Conservation (phyloP, 768 basidiomycete genomes). For the Erythrobasidium yunnanense region DNA sequence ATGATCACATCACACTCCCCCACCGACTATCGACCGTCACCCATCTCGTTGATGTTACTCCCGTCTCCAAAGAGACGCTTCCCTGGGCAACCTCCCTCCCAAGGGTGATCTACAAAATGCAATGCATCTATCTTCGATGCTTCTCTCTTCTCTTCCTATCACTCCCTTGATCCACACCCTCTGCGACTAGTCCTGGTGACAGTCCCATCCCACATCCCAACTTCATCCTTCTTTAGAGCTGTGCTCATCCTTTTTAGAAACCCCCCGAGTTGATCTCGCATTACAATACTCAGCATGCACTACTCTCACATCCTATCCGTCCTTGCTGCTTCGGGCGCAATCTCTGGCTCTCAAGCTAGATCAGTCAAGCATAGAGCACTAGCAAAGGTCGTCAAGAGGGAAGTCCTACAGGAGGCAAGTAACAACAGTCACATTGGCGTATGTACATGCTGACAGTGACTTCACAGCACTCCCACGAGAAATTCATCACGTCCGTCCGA, state of each 20-base stretch:
- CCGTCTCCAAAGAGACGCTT: too few relatives aligned
- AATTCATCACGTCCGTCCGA: constrained; percentile 50
- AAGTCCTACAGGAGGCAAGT: not conserved
- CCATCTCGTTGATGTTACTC: too few relatives aligned
- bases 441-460: not conserved
- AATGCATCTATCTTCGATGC: not conserved
- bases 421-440: not conserved
- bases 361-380: not conserved
- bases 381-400: not conserved
- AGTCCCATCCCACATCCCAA: not conserved
- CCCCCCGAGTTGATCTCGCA: not conserved
- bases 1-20: too few relatives aligned
- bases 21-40: too few relatives aligned
- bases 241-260: not conserved
- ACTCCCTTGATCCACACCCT: not conserved
- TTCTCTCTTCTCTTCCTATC: not conserved
- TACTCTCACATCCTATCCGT: not conserved
- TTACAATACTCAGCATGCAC: too few relatives aligned
- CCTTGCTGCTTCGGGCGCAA: not conserved
- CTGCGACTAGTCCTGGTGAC: constrained; percentile 13
- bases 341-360: not conserved
- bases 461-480: constrained; percentile 54
- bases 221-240: not conserved
- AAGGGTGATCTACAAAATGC: too few relatives aligned
- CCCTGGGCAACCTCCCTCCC: too few relatives aligned